phyloP scores from a whole-genome alignment of 441 rosid species.

The Adansonia rubrostipa region DNA sequence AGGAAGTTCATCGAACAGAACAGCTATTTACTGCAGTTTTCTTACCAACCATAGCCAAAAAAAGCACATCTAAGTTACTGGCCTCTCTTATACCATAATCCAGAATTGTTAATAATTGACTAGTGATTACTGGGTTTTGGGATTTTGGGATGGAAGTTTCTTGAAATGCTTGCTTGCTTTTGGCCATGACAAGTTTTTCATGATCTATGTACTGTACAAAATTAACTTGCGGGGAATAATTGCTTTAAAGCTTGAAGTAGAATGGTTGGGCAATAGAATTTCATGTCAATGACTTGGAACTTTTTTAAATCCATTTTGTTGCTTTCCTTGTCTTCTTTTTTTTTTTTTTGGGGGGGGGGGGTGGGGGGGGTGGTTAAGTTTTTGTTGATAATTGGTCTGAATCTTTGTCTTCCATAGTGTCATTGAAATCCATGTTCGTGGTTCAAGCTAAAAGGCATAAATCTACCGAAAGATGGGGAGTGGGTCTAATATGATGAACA shows the following conservation, averaged over 20 bases:
- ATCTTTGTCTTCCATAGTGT: constrained; percentile 6
- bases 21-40: neutral
- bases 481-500: neutral
- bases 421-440: neutral
- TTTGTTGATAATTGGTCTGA: neutral
- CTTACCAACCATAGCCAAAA: neutral
- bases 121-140: neutral
- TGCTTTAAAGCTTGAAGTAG: neutral
- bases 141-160: neutral
- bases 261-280: neutral
- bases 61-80: neutral
- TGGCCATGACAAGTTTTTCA: neutral
- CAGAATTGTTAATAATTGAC: neutral
- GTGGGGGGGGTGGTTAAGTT: neutral
- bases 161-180: neutral
- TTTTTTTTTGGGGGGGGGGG: too few relatives aligned
- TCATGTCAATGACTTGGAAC: neutral
- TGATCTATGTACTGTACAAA: neutral
- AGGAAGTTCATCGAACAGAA: neutral
- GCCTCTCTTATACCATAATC: neutral
- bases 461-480: neutral
- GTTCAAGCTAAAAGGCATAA: neutral
- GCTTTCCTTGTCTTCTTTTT: neutral
- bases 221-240: neutral
- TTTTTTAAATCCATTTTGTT: neutral